Percentiles rank a stretch among this genome's conserved stretches.
Conservation (phyloP, 176 grass and related monocot species). For the Saccharum spontaneum region DNA sequence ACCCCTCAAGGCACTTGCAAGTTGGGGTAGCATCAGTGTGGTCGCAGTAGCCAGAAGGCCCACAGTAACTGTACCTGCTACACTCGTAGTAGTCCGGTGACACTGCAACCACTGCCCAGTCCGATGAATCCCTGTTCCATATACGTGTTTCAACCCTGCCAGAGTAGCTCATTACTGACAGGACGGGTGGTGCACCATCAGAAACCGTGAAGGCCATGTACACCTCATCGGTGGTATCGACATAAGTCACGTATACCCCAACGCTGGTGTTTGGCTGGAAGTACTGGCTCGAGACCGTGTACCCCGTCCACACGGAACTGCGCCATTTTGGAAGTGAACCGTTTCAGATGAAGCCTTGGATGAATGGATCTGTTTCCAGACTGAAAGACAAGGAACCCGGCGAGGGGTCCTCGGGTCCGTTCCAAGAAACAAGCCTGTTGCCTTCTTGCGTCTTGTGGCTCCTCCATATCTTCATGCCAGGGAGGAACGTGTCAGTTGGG, state of each 20-base stretch:
- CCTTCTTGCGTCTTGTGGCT: neutral
- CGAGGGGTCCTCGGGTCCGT: constrained; percentile 22
- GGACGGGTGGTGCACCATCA: no score
- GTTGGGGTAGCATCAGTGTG: neutral
- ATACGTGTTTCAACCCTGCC: neutral
- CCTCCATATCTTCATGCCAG: constrained; percentile 19
- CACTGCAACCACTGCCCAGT: fast-evolving
- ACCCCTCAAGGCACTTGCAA: constrained; percentile 32
- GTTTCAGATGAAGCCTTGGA: no score
- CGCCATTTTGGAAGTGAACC: no score
- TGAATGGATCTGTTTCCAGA: neutral
- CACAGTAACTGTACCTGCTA: neutral
- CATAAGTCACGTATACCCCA: no score
- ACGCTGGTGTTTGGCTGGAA: no score
- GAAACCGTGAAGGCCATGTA: no score
- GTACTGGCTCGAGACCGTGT: no score
- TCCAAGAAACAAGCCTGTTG: constrained; percentile 26
- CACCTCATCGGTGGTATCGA: no score
- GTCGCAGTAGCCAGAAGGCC: constrained; percentile 2
- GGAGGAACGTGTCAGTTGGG: constrained; percentile 33
- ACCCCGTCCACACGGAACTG: no score
- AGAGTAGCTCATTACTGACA: neutral
- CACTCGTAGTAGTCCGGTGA: neutral
- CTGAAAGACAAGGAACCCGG: constrained; percentile 18
- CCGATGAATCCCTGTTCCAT: constrained; percentile 1